A percentile compares a stretch with the other conserved stretches of the same genome.
Evolutionary conservation across 345 rosid genomes (phyloP).

Genomic region (Camelina laxa): DNA sequence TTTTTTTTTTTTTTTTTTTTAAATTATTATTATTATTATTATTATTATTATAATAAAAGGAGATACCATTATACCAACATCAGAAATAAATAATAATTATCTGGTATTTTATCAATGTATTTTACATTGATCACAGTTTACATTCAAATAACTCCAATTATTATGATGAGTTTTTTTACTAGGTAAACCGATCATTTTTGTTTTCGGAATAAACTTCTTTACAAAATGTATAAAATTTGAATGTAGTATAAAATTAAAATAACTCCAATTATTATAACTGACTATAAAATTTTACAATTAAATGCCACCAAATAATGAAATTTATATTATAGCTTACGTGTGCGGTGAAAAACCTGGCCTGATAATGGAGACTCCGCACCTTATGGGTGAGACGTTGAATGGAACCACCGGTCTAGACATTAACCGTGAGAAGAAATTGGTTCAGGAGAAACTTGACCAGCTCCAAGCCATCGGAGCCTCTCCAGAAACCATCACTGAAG

Average conservation of each 20-base stretch:
- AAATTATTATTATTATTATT: too few relatives aligned
- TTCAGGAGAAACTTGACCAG: constrained; percentile 52
- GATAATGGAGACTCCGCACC: constrained; percentile 48
- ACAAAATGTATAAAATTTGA: too few relatives aligned
- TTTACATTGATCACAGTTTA: neutral
- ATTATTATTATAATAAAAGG: too few relatives aligned
- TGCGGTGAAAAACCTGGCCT: constrained; percentile 69
- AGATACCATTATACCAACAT: neutral
- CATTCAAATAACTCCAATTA: neutral
- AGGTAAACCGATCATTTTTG: neutral
- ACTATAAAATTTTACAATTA: too few relatives aligned
- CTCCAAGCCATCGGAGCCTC: constrained; percentile 50
- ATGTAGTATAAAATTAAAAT: too few relatives aligned
- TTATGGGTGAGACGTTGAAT: constrained; percentile 62
- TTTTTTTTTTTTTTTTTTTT: too few relatives aligned
- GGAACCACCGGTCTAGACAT: constrained; percentile 59
- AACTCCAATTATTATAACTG: too few relatives aligned
- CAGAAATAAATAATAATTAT: neutral
- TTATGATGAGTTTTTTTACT: neutral
- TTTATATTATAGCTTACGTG: constrained; percentile 62
- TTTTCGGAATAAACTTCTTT: neutral
- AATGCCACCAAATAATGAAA: constrained; percentile 14
- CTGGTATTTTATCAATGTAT: neutral
- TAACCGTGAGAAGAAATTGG: constrained; percentile 52
- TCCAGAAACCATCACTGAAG: constrained; percentile 45